A percentile compares a stretch with the other conserved stretches of the same genome.
Conservation (phyloP, 345 rosid species). For the Populus deltoides region DNA sequence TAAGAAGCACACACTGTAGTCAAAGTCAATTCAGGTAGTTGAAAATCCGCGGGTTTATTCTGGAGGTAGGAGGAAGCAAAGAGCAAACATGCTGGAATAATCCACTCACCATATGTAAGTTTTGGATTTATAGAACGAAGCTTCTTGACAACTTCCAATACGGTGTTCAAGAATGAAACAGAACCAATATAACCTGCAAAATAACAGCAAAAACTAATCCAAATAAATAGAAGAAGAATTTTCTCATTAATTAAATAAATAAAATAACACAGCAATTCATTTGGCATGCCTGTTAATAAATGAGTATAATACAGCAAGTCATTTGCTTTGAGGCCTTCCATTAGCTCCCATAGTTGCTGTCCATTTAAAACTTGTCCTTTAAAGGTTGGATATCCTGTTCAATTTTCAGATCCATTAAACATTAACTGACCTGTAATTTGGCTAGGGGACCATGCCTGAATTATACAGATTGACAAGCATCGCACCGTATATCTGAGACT, state of each 20-base stretch:
- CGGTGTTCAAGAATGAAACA: conserved; percentile 74
- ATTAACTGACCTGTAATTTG: conserved; percentile 1
- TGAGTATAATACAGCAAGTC: conserved; percentile 81
- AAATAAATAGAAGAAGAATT: background rate
- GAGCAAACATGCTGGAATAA: background rate
- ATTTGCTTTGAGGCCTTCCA: conserved; percentile 90
- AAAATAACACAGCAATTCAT: background rate
- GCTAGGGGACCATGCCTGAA: conserved; percentile 23
- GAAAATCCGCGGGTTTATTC: background rate
- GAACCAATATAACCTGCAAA: conserved; percentile 92
- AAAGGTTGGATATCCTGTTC: conserved; percentile 86
- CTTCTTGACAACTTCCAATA: conserved; percentile 74
- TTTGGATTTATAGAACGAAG: conserved; percentile 85
- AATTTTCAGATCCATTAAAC: conserved; percentile 14
- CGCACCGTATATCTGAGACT: conserved; percentile 33
- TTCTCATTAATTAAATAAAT: background rate
- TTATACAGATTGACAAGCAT: conserved; percentile 34
- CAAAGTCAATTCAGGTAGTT: background rate
- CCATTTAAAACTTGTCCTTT: conserved; percentile 97
- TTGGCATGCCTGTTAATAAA: conserved; percentile 67
- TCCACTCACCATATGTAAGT: conserved; percentile 68
- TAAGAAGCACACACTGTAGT: background rate
- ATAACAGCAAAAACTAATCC: conserved; percentile 4
- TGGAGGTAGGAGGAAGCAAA: background rate
- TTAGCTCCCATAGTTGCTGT: conserved; percentile 72